Conservation (phyloP, 768 basidiomycete genomes). For the Rubroboletus pulcherrimus region DNA sequence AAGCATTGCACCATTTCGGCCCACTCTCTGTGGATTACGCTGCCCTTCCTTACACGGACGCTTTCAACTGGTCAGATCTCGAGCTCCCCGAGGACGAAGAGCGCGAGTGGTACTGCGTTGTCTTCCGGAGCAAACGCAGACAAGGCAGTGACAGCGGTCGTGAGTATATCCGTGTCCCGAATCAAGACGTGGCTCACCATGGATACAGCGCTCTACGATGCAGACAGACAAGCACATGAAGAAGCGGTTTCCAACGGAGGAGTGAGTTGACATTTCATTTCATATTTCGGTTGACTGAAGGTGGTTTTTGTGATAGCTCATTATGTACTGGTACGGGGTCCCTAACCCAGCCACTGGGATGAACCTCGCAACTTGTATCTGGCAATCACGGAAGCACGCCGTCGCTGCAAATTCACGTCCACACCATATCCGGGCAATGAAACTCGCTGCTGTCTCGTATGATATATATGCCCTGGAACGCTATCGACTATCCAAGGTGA, state of each 20-base stretch:
- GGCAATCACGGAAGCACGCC: slow-evolving; percentile 87
- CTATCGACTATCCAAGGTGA: slow-evolving; percentile 62
- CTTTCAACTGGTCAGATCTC: slow-evolving; percentile 88
- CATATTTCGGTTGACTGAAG: slow-evolving; percentile 3
- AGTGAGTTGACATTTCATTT: slow-evolving; percentile 39
- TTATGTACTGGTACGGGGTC: slow-evolving; percentile 93
- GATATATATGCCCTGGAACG: slow-evolving; percentile 78
- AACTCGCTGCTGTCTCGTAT: slow-evolving; percentile 71
- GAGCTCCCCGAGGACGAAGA: slow-evolving; percentile 65
- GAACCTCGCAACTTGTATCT: slow-evolving; percentile 95
- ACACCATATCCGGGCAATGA: slow-evolving; percentile 80
- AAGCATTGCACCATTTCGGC: slow-evolving; percentile 73
- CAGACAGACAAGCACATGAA: slow-evolving; percentile 85
- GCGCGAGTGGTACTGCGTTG: slow-evolving; percentile 90
- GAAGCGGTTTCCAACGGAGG: slow-evolving; percentile 89
- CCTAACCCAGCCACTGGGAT: slow-evolving; percentile 71
- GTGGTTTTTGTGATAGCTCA: slow-evolving; percentile 42
- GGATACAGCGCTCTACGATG: slow-evolving; percentile 72
- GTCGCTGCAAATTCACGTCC: slow-evolving; percentile 75
- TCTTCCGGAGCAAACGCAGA: slow-evolving; percentile 77
- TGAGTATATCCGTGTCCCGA: slow-evolving; percentile 31
- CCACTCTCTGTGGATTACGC: slow-evolving; percentile 65
- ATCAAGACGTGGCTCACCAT: slow-evolving; percentile 2
- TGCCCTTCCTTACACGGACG: slow-evolving; percentile 55
- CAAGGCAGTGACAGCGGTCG: slow-evolving; percentile 64